phyloP scores from a whole-genome alignment of 805 yeast species.

The Sugiyamaella marilandica region DNA sequence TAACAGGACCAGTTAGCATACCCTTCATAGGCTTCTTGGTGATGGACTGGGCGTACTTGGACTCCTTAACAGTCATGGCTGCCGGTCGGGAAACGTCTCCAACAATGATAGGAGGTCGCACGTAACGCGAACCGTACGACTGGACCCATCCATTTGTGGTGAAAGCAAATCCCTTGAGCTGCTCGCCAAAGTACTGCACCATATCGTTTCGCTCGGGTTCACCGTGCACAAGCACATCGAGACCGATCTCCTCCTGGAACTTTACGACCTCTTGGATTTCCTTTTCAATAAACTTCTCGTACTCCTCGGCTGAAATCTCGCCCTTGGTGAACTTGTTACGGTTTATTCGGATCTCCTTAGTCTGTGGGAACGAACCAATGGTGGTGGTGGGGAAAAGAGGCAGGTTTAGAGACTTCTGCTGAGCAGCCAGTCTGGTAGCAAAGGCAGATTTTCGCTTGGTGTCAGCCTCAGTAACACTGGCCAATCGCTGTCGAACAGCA shows the following conservation, averaged over 20 bases:
- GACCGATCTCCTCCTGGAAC: constrained; percentile 99
- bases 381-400: constrained; percentile 99
- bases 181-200: constrained; percentile 99
- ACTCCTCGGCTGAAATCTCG: constrained; percentile 88
- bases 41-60: constrained; percentile 96
- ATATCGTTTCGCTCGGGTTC: constrained; percentile 99
- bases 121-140: constrained; percentile 99
- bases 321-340: constrained; percentile 99
- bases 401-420: constrained; percentile 80
- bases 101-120: constrained; percentile 98
- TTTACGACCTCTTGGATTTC: constrained; percentile 93
- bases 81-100: constrained; percentile 99
- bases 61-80: constrained; percentile 98
- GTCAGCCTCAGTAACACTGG: constrained; percentile 55
- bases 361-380: constrained; percentile 99
- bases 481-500: constrained; percentile 82
- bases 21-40: constrained; percentile 97
- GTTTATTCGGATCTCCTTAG: constrained; percentile 97
- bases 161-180: constrained; percentile 96
- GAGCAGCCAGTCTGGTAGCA: constrained; percentile 81
- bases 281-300: constrained; percentile 92
- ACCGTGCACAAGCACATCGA: constrained; percentile 98
- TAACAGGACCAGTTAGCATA: constrained; percentile 99
- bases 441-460: constrained; percentile 84
- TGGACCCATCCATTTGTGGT: constrained; percentile 99